phyloP scores from a whole-genome alignment of 179 eudicot genomes.

The Spergularia azorica region DNA sequence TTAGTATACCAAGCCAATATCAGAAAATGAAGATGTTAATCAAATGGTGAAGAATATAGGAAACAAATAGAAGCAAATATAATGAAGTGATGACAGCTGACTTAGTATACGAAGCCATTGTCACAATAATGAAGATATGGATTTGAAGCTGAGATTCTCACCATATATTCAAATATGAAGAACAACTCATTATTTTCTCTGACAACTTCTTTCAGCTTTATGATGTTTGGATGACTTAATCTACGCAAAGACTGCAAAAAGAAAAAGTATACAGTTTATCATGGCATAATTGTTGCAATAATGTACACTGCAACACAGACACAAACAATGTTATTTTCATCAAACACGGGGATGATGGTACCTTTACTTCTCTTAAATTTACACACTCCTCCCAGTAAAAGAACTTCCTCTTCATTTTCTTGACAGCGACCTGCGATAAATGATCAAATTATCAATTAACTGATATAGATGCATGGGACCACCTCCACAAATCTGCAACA shows the following conservation, averaged over 20 bases:
- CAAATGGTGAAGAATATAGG: too few species aligned
- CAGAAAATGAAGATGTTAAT: too few species aligned
- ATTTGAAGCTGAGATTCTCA: slow-evolving; percentile 28
- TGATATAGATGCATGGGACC: not conserved
- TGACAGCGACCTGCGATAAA: slow-evolving; percentile 80
- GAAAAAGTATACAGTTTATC: slow-evolving; percentile 12
- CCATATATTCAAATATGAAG: slow-evolving; percentile 97
- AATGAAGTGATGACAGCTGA: not conserved
- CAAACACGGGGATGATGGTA: slow-evolving; percentile 21
- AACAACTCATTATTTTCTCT: slow-evolving; percentile 76
- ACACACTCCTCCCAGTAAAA: slow-evolving; percentile 92
- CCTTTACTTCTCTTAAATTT: slow-evolving; percentile 94
- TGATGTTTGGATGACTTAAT: slow-evolving; percentile 90
- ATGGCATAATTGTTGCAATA: not conserved
- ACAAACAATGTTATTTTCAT: not conserved
- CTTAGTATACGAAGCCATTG: not conserved
- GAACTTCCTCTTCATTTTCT: slow-evolving; percentile 93
- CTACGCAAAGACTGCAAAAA: slow-evolving; percentile 71
- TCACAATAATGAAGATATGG: not conserved
- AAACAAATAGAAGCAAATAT: too few species aligned
- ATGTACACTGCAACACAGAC: not conserved
- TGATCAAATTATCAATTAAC: not conserved
- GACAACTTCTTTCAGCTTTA: slow-evolving; percentile 95
- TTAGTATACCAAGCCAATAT: too few species aligned
- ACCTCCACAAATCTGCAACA: not conserved